Conservation (phyloP, 78 protist species). For the Guillardia theta region DNA sequence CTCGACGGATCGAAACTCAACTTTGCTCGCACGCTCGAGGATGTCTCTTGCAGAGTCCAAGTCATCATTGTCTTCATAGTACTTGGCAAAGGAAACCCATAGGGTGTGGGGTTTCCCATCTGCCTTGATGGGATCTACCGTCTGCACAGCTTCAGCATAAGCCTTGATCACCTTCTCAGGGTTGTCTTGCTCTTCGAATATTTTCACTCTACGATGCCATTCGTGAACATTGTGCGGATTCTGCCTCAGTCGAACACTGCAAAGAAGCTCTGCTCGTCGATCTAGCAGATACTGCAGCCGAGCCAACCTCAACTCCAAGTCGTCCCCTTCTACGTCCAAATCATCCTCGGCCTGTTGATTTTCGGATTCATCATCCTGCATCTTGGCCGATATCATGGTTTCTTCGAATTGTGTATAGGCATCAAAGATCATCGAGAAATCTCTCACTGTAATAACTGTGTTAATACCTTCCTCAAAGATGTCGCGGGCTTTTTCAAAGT, state of each 20-base stretch:
- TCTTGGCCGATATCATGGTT: slow-evolving; percentile 61
- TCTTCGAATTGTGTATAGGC: slow-evolving; percentile 89
- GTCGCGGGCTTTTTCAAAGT: slow-evolving; percentile 95
- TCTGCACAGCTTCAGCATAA: slow-evolving; percentile 61
- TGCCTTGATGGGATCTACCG: slow-evolving; percentile 53
- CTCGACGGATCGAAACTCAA: slow-evolving; percentile 63
- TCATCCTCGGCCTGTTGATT: slow-evolving; percentile 18
- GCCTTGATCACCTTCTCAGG: slow-evolving; percentile 44
- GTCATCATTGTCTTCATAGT: slow-evolving; percentile 61
- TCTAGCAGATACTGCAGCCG: slow-evolving; percentile 77
- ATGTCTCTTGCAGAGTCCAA: slow-evolving; percentile 70
- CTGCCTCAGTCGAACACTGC: slow-evolving; percentile 72
- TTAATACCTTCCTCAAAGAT: slow-evolving; percentile 92
- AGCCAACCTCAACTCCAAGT: slow-evolving; percentile 75
- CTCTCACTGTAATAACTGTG: slow-evolving; percentile 24
- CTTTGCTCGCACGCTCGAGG: slow-evolving; percentile 65
- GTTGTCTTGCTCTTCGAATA: slow-evolving; percentile 53
- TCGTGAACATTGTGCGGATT: slow-evolving; percentile 91
- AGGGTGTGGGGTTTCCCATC: slow-evolving; percentile 75
- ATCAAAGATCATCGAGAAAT: slow-evolving; percentile 91
- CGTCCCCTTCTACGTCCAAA: slow-evolving; percentile 45
- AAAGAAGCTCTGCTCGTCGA: slow-evolving; percentile 80
- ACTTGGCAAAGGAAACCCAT: slow-evolving; percentile 68
- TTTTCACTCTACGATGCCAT: slow-evolving; percentile 90
- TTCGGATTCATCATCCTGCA: slow-evolving; percentile 45